phyloP scores from a whole-genome alignment of 176 grass and related monocot genomes.

The Saccharum spontaneum region DNA sequence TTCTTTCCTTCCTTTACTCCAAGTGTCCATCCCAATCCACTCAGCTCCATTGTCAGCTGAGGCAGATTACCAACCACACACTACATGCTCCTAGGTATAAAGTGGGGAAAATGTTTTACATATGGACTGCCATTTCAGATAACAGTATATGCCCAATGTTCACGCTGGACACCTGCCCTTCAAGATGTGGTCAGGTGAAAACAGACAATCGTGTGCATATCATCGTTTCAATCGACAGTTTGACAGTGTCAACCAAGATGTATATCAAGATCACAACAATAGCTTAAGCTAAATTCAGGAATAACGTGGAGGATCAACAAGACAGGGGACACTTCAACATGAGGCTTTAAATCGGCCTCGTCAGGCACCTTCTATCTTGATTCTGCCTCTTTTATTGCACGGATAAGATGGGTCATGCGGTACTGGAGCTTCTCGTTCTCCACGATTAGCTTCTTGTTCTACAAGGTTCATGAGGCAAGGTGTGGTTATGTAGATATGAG shows the following conservation, averaged over 20 bases:
- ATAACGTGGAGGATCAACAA: neutral
- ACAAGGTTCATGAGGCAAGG: constrained; percentile 29
- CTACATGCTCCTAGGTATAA: neutral
- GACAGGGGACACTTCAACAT: neutral
- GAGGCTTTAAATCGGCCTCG: neutral
- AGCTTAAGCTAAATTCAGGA: neutral
- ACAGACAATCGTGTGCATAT: neutral
- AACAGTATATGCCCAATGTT: neutral
- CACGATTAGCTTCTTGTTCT: constrained; percentile 61
- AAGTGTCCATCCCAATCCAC: neutral
- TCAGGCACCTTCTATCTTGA: constrained; percentile 37
- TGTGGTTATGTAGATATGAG: neutral
- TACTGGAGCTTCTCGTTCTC: constrained; percentile 86
- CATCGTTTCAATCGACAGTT: neutral
- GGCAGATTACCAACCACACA: neutral
- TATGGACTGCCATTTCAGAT: neutral
- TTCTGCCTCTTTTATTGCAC: constrained; percentile 57
- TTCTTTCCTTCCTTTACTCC: neutral
- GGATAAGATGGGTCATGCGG: constrained; percentile 67
- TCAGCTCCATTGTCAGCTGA: neutral
- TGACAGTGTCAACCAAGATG: neutral
- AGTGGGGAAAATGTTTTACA: neutral
- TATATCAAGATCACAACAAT: neutral
- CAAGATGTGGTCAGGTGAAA: neutral
- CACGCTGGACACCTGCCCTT: neutral